Base-by-base conservation (phyloP, 2,329 filamentous ascomycete genomes). In the Bisporella sp. region DNA sequence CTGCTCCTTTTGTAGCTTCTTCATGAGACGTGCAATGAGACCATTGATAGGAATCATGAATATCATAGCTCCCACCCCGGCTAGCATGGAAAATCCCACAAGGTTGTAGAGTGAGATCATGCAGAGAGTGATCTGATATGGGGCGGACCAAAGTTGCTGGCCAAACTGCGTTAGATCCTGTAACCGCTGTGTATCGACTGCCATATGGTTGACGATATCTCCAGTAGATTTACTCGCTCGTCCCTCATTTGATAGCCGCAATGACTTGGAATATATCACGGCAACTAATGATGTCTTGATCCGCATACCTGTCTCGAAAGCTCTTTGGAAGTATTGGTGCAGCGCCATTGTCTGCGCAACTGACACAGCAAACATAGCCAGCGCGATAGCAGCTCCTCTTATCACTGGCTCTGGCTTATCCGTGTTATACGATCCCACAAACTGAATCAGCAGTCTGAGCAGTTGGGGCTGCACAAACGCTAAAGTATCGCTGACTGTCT, bases 181-280 rank as follows among this genome's bases (percentile, higher is more conserved):
- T 13, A 99, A 77, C 57, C 95, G 85, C 69, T 99, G 93, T 11
- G 92, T 92, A 66, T 99, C 93, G 7, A 99, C 92, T 43, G 95
- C 93, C 92, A 99, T 99, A 70, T 96, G 93, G 66, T 99, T 99
- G 66, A 99, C 93, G 63, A 99, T 97, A 63, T 99, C 95, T 51
- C 93, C 93, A 0, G 93, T 99, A 0, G 89, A 88, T 71, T 97
- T 96, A 42, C 83, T 71, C 2, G 90, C 79, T 48, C 92, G 82
- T 6, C 93, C 93, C 70, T 99, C 93, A 61, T 95, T 97, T 5
- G 92, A 97, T 13, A 99, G 75, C 56, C 82, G 85, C 55, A 97
- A 76, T 0, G 91, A 87, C 71, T 99, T 99, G 52, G 84, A 80
- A 68, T 99, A 99, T 57, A 99, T 97, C 51, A 90, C 81, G 1